Conservation (phyloP, 73 alveolate species). For the Halteria grandinella region DNA sequence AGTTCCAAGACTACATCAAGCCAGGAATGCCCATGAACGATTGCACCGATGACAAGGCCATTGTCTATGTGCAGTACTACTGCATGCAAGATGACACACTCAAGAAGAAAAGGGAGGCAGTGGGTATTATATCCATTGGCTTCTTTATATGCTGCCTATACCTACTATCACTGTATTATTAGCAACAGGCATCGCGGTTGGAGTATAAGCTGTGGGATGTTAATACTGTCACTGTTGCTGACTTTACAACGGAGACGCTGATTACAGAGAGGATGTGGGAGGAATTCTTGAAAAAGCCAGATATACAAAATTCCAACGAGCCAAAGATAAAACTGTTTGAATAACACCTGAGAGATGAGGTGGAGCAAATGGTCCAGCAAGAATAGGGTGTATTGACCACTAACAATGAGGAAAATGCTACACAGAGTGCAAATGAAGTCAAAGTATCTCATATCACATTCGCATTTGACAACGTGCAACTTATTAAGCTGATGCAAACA, state of each 20-base stretch:
- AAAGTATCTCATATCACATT: conserved; percentile 49
- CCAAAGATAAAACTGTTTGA: conserved; percentile 23
- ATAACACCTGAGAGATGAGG: background rate
- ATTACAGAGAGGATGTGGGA: conserved; percentile 20
- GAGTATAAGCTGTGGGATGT: conserved; percentile 56
- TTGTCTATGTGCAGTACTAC: conserved; percentile 17
- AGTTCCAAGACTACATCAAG: background rate
- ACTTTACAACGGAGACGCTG: conserved; percentile 32
- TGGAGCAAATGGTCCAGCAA: conserved; percentile 15
- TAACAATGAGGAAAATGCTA: background rate
- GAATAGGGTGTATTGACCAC: conserved; percentile 25
- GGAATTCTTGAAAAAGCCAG: background rate
- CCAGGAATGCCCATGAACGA: background rate
- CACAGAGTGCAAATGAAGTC: too few relatives aligned
- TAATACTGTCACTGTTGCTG: conserved; percentile 54
- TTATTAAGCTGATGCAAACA: conserved; percentile 6
- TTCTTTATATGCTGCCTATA: conserved; percentile 23
- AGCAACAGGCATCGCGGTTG: background rate
- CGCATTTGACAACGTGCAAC: conserved; percentile 38
- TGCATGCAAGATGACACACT: conserved; percentile 23
- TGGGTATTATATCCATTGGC: conserved; percentile 31
- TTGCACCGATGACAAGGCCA: background rate
- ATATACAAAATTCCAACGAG: background rate
- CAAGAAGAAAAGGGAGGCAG: background rate
- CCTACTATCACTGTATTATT: conserved; percentile 9